Evolutionary conservation across 2,329 filamentous ascomycete genomes (phyloP).

Genomic region (Phyllosticta citribraziliensis): DNA sequence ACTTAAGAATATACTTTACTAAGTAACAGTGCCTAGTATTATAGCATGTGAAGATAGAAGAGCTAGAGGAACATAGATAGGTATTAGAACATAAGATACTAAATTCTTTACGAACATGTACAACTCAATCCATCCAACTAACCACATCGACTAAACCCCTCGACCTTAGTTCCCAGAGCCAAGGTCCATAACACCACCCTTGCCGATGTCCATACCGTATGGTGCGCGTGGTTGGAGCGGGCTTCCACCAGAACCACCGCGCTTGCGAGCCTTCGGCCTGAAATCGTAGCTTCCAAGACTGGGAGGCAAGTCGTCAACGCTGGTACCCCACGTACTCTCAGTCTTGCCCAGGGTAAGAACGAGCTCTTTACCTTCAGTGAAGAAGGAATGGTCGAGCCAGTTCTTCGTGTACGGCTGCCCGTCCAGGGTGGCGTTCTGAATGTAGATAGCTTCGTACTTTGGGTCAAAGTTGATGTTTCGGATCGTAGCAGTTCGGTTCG

Average conservation of each 20-base stretch:
- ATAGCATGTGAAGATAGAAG: too few relatives aligned
- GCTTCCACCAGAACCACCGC: background rate
- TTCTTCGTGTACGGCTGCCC: slow-evolving; percentile 31
- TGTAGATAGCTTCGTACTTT: slow-evolving; percentile 28
- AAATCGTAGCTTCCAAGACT: slow-evolving; percentile 19
- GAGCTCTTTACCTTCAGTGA: slow-evolving; percentile 31
- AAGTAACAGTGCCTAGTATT: too few relatives aligned
- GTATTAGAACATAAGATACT: too few relatives aligned
- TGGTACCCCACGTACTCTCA: slow-evolving; percentile 35
- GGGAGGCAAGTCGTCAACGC: slow-evolving; percentile 31
- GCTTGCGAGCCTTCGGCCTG: background rate
- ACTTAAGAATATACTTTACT: too few relatives aligned
- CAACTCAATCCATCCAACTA: too few relatives aligned
- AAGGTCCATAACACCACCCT: background rate
- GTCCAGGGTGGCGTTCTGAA: slow-evolving; percentile 33
- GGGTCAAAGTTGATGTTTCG: slow-evolving; percentile 31
- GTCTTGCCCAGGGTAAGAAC: slow-evolving; percentile 31
- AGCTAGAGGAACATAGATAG: too few relatives aligned
- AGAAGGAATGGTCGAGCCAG: slow-evolving; percentile 34
- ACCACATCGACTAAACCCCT: too few relatives aligned
- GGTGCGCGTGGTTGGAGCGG: background rate
- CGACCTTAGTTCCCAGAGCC: background rate
- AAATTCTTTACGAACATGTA: too few relatives aligned
- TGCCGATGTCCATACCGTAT: background rate
- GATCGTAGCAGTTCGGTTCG: slow-evolving; percentile 29